A percentile compares a stretch with the other conserved stretches of the same genome.
These are phyloP conservation scores for Coniosporium tulheliwenetii DNA, from an alignment of 2,329 filamentous ascomycete genomes.

Conservation along the genomic window DNA sequence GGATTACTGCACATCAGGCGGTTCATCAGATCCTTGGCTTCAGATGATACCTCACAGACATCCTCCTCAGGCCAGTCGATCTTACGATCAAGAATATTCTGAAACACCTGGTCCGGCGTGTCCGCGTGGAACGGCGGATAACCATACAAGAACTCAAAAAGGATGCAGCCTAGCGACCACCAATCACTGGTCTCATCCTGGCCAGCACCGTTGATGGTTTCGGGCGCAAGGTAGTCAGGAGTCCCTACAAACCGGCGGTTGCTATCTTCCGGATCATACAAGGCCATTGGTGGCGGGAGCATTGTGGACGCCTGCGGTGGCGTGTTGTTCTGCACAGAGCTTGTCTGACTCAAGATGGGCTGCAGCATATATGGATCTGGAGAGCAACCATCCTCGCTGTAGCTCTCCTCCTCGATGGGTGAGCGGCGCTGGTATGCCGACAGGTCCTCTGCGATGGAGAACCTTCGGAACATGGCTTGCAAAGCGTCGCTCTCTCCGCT, in stretches of 20 bases:
- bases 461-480: constrained; percentile 64
- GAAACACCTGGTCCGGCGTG: constrained; percentile 86
- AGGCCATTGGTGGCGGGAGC: constrained; percentile 76
- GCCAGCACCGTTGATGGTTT: constrained; percentile 87
- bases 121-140: constrained; percentile 84
- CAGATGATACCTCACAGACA: constrained; percentile 59
- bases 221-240: constrained; percentile 89
- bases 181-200: constrained; percentile 98
- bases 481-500: constrained; percentile 81
- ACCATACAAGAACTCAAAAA: constrained; percentile 92
- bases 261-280: constrained; percentile 91
- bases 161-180: constrained; percentile 98
- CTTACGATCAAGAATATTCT: constrained; percentile 79
- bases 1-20: constrained; percentile 77
- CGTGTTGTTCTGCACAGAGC: constrained; percentile 40
- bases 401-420: constrained; percentile 59
- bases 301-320: constrained; percentile 57
- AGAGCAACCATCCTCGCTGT: constrained; percentile 56
- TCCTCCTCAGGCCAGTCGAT: constrained; percentile 86
- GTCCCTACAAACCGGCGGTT: constrained; percentile 91
- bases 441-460: constrained; percentile 35
- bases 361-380: constrained; percentile 62
- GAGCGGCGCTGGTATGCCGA: constrained; percentile 36
- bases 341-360: constrained; percentile 35
- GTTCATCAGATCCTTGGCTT: constrained; percentile 91